Evolutionary conservation across 2,329 filamentous ascomycete genomes (phyloP).

Genomic region (Hypoxylon sp.): DNA sequence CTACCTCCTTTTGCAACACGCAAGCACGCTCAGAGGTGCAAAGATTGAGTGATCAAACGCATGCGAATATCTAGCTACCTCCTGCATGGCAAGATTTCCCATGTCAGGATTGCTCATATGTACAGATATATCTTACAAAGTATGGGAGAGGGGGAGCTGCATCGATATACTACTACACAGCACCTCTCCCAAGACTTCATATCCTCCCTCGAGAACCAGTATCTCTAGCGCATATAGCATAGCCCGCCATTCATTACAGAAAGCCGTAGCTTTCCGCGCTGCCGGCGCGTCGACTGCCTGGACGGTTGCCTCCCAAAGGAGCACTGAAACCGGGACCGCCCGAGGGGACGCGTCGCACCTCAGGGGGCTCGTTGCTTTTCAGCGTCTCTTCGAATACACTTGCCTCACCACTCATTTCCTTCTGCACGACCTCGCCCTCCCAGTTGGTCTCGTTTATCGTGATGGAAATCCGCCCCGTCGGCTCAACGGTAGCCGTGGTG

Average conservation of each 20-base stretch:
- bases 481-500: conserved; percentile 58
- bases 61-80: background rate
- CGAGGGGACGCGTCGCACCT: conserved; percentile 10
- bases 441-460: conserved; percentile 50
- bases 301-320: conserved; percentile 16
- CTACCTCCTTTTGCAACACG: too few species aligned
- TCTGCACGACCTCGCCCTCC: conserved; percentile 54
- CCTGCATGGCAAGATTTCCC: too few species aligned
- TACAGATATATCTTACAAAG: conserved; percentile 26
- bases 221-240: background rate
- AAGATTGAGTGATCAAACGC: background rate
- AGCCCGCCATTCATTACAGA: conserved; percentile 1
- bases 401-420: conserved; percentile 53
- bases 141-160: conserved; percentile 2
- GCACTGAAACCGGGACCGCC: background rate
- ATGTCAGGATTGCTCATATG: too few species aligned
- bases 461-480: conserved; percentile 59
- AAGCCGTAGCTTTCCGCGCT: conserved; percentile 52
- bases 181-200: background rate
- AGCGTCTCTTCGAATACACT: conserved; percentile 45
- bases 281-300: conserved; percentile 42
- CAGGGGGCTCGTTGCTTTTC: conserved; percentile 8
- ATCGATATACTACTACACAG: conserved; percentile 21
- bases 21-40: too few species aligned
- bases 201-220: background rate